Evolutionary conservation across 306 rosid species (phyloP).

Genomic region (Medicago lupulina): DNA sequence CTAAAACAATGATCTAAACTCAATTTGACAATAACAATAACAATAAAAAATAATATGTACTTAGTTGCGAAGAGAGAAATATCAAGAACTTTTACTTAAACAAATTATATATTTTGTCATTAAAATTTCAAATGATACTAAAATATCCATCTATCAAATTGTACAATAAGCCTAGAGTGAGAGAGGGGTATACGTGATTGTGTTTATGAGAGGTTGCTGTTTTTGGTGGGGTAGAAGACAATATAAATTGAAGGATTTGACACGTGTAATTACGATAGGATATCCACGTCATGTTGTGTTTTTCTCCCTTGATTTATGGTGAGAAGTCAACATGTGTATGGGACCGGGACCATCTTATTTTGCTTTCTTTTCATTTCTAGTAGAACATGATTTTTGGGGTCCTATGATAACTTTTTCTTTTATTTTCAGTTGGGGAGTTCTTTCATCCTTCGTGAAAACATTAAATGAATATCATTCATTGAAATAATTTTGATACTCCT

Average conservation of each 20-base stretch:
- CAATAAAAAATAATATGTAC: too few relatives aligned
- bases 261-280: slow-evolving; percentile 35
- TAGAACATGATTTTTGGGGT: slow-evolving; percentile 35
- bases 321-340: slow-evolving; percentile 53
- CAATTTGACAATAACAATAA: background rate
- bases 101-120: background rate
- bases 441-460: slow-evolving; percentile 23
- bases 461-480: slow-evolving; percentile 14
- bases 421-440: slow-evolving; percentile 8
- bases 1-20: too few relatives aligned
- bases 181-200: background rate
- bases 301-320: slow-evolving; percentile 38
- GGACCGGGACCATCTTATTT: slow-evolving; percentile 61
- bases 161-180: background rate
- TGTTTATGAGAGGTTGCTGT: slow-evolving; percentile 35
- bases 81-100: background rate
- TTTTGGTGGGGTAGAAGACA: slow-evolving; percentile 46
- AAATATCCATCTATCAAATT: background rate
- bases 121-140: background rate
- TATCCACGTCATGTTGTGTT: slow-evolving; percentile 35
- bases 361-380: slow-evolving; percentile 22
- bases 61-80: background rate
- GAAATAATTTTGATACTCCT: too few relatives aligned
- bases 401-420: slow-evolving; percentile 14
- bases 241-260: background rate